Percentiles rank a stretch among this genome's conserved stretches.
These are phyloP conservation scores for Dimocarpus longan DNA, from an alignment of 345 rosid genomes.

Conservation along the genomic window DNA sequence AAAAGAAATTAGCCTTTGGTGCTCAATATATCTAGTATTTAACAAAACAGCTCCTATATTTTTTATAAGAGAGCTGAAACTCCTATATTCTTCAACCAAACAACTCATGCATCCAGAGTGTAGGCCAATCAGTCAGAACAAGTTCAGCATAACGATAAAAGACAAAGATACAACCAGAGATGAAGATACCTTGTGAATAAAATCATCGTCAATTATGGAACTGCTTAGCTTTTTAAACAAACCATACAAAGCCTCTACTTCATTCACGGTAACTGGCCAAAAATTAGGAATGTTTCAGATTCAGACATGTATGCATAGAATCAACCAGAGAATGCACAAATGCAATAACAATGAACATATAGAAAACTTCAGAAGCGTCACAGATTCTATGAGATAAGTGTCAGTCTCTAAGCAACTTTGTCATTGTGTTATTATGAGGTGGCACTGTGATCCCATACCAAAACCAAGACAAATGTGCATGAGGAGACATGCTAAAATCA, in stretches of 20 bases:
- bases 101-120: neutral
- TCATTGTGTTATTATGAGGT: neutral
- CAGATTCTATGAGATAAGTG: neutral
- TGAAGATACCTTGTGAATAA: slow-evolving; percentile 62
- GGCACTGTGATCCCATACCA: too few relatives aligned
- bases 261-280: slow-evolving; percentile 66
- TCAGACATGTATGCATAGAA: neutral
- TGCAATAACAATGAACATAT: neutral
- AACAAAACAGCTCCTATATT: neutral
- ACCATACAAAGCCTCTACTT: slow-evolving; percentile 71
- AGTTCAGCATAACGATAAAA: neutral
- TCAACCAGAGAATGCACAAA: neutral
- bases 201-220: slow-evolving; percentile 48
- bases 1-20: neutral
- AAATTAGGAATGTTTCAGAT: neutral
- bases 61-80: neutral
- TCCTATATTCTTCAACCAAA: neutral
- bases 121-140: neutral
- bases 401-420: neutral
- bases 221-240: slow-evolving; percentile 74
- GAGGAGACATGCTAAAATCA: neutral
- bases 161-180: neutral
- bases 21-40: neutral
- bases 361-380: neutral
- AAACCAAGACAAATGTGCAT: too few relatives aligned